Evolutionary conservation across 2,329 filamentous ascomycete species (phyloP), one percentile per base, ranked within the genome.

Genomic region (Rutstroemia sp.): DNA sequence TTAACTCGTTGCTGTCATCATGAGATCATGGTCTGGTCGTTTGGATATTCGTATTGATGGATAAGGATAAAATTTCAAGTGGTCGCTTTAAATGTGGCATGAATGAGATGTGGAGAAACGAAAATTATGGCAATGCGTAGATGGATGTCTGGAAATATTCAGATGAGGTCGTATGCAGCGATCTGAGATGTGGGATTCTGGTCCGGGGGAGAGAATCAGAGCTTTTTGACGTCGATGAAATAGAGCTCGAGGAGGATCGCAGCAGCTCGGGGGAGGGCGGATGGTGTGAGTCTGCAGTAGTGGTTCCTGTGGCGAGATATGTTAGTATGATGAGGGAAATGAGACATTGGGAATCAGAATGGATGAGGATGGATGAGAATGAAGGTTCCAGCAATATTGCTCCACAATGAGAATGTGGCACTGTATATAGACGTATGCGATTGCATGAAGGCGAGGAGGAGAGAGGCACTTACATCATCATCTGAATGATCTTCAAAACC

Each of bases 231-330:
- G 34, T 68, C 65, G 46, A 68, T 59, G 50, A 68, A 68, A 57
- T 68, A 68, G 14, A 68, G 42, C 30, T 68, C 65, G 16, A 68
- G 59, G 4, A 68, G 48, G 17, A 68, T 64, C 19, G 62, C 63
- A 1, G 58, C 61, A 9, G 60, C 49, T 38, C 65, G 38, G 1
- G 67, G 65, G 0, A 64, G 49, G 4, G 56, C 41, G 5, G 64
- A 65, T 3, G 62, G 61, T 5, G 64, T 60, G 5, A 68, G 55
- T 51, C 57, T 66, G 57, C 63, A 66, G 39, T 61, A 68, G 44
- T 68, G 67, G 38, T 65, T 67, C 38, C 67, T 68, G 45, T 53
- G 6, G 6, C 5, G 27, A n/a, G 12, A n/a, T 10, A 42, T 41
- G 44, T 56, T 38, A 21, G 21, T 12, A 7, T 30, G 27, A 10